These are phyloP conservation scores for Auricularia cornea DNA, from an alignment of 768 basidiomycete species.

Conservation along the genomic window DNA sequence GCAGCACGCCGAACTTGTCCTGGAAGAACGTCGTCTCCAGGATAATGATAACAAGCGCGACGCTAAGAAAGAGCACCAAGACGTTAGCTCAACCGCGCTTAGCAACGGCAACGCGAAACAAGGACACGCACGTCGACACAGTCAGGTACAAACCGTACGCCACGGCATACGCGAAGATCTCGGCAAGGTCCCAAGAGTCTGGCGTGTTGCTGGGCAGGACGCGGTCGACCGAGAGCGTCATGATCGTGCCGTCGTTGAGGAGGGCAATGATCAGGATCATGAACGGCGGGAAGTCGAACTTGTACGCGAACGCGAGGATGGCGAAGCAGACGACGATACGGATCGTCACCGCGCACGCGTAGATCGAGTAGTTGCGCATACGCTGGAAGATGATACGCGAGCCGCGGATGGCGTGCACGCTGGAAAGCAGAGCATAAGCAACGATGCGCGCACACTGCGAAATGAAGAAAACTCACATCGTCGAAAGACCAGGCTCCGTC, in stretches of 20 bases:
- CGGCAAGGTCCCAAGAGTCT: constrained; percentile 91
- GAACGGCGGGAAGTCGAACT: constrained; percentile 99
- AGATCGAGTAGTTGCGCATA: constrained; percentile 99
- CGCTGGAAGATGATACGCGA: constrained; percentile 99
- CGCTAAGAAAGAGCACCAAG: constrained; percentile 29
- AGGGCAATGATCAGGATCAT: constrained; percentile 98
- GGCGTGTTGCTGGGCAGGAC: constrained; percentile 89
- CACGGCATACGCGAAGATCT: constrained; percentile 93
- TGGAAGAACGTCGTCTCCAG: constrained; percentile 87
- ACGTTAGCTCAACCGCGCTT: no score
- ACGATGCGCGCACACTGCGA: background rate
- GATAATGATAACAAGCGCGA: constrained; percentile 77
- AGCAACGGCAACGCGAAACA: constrained; percentile 6
- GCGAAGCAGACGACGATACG: constrained; percentile 98
- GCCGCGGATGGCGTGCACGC: constrained; percentile 93
- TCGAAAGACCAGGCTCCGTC: constrained; percentile 97
- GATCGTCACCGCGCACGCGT: constrained; percentile 91
- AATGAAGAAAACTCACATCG: constrained; percentile 40
- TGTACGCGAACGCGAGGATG: constrained; percentile 90
- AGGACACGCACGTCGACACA: constrained; percentile 65
- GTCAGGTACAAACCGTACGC: constrained; percentile 95
- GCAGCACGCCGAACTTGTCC: constrained; percentile 66
- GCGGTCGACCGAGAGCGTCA: constrained; percentile 95
- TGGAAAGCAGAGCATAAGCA: no score
- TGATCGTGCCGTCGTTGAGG: constrained; percentile 97